Evolutionary conservation across 345 rosid genomes (phyloP), one percentile per base, ranked within the genome.

Genomic region (Gossypium arboreum): DNA sequence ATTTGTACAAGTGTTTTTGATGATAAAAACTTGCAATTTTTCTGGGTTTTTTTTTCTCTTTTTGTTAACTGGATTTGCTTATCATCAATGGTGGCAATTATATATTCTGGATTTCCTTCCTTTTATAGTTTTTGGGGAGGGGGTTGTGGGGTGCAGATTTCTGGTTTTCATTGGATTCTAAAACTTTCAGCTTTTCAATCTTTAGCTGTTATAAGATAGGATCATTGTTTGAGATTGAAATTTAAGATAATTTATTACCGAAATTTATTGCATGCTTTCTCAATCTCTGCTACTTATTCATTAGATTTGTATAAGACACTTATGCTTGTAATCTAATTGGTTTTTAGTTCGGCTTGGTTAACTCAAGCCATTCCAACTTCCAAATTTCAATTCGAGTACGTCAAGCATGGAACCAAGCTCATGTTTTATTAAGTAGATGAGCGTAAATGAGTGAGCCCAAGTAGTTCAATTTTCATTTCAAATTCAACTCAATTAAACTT

Each of bases 91-190:
- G 78, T 29, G 41, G 48, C 15, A 8, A 45, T 8, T 65, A 1
- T 75, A 7, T 62, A 17, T 27, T 48, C 44, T 22, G 18, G 22
- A 50, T 70, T 59, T 43, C 9, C 0, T 63, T 47, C 41, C 39
- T 24, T 43, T 58, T 65, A 43, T 29, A 39, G n/a, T 44, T 34
- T 54, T 34, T 34, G 7, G 41, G 41, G 41, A 5, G 41, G 41
- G 41, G 41, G 7, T 34, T 34, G 41, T 34, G 41, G 7, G 41
- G 64, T 29, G 68, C 12, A 34, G 47, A 62, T 61, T 60, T 72
- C 16, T 41, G 65, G 56, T 68, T 73, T 76, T 34, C 57, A 22
- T 71, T 83, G 75, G 81, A 75, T 76, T 78, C 76, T 34, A 20
- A 60, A 41, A 17, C 64, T 69, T 51, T 69, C 59, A 68, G 13